Percentiles rank a stretch among this genome's conserved stretches.
Conservation (phyloP, 495 filamentous ascomycete genomes). For the Lasiosphaeris hirsuta region DNA sequence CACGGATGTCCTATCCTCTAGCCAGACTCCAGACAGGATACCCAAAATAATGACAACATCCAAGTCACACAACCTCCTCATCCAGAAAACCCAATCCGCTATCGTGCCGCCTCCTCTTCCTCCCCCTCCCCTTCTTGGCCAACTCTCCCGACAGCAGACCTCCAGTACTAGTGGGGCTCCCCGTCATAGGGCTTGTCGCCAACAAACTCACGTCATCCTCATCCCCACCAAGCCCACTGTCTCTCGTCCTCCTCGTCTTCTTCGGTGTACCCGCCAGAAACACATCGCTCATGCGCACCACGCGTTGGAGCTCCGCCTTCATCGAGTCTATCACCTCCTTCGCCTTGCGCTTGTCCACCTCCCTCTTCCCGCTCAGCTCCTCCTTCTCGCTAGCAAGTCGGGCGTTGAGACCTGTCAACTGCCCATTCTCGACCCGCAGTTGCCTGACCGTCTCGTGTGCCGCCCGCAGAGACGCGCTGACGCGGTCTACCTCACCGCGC, state of each 20-base stretch:
- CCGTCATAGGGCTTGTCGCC: neutral
- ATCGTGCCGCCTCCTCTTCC: slow-evolving; percentile 52
- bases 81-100: slow-evolving; percentile 62
- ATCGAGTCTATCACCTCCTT: slow-evolving; percentile 52
- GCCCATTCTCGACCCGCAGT: slow-evolving; percentile 37
- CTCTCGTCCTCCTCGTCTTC: slow-evolving; percentile 17
- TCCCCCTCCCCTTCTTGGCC: slow-evolving; percentile 27
- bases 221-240: slow-evolving; percentile 9
- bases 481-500: slow-evolving; percentile 33
- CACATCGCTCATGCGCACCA: slow-evolving; percentile 35
- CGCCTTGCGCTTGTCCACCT: slow-evolving; percentile 46
- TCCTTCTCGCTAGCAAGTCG: slow-evolving; percentile 37
- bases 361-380: slow-evolving; percentile 27
- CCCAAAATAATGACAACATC: neutral
- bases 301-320: slow-evolving; percentile 41
- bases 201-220: neutral
- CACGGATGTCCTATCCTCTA: too few species aligned
- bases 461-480: slow-evolving; percentile 32
- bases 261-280: slow-evolving; percentile 24
- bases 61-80: slow-evolving; percentile 45
- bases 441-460: slow-evolving; percentile 36
- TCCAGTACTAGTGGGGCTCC: neutral
- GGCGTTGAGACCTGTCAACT: slow-evolving; percentile 23
- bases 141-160: slow-evolving; percentile 32
- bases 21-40: too few species aligned